Conservation (phyloP, 2,329 filamentous ascomycete genomes). For the Harringtonia aguacate region DNA sequence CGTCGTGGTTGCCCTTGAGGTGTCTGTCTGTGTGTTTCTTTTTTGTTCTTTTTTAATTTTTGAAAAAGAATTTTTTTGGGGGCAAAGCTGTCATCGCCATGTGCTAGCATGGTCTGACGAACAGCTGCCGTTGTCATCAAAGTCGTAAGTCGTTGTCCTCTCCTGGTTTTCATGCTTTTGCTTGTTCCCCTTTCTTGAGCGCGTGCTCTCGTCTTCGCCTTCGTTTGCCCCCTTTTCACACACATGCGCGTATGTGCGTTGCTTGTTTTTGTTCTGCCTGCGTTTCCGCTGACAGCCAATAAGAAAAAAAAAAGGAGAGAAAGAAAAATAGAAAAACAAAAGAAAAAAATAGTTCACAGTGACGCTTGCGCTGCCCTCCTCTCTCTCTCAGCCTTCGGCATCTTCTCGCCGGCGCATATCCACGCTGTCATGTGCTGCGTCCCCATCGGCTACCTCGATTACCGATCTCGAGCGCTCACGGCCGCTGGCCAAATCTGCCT, state of each 20-base stretch:
- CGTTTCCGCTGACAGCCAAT: too few species aligned
- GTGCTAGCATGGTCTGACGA: too few species aligned
- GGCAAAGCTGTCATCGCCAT: too few species aligned
- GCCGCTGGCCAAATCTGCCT: background rate
- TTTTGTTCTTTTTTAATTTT: background rate
- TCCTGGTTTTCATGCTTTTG: background rate
- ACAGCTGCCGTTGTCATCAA: constrained; percentile 1
- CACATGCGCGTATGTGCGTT: background rate
- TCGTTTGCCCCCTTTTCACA: background rate
- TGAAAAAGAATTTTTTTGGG: too few species aligned
- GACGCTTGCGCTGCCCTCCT: background rate
- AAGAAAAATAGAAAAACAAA: too few species aligned
- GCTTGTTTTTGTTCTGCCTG: too few species aligned
- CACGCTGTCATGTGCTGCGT: background rate
- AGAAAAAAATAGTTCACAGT: background rate
- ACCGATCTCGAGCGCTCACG: constrained; percentile 8
- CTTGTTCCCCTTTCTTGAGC: too few species aligned
- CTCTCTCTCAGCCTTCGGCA: background rate
- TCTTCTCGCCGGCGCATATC: too few species aligned
- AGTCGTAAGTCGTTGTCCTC: background rate
- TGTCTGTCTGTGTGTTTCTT: background rate
- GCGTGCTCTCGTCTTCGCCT: too few species aligned
- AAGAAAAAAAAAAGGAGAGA: too few species aligned
- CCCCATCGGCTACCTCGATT: constrained; percentile 10
- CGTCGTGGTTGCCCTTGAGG: constrained; percentile 7